Evolutionary conservation across 345 rosid species (phyloP), one percentile per base, ranked within the genome.

Genomic region (Aethionema arabicum): DNA sequence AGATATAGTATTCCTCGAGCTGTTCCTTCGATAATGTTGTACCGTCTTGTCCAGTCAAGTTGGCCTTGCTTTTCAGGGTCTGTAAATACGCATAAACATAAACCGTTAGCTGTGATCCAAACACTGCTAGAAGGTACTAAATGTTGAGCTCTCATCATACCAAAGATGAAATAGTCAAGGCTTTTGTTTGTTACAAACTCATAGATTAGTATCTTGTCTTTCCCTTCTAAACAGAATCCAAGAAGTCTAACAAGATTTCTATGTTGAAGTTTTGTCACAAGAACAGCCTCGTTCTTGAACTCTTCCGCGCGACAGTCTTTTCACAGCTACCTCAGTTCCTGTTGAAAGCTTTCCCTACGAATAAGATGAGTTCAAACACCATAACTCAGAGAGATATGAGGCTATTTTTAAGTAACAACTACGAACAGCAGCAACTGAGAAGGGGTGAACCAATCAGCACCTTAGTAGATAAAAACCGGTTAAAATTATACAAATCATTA

Each of bases 11-110:
- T 50, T 5, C 81, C 83, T 11, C 81, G 62, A 30, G 83, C 83
- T 45, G 71, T 66, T 16, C 83, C 79, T 16, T 45, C 39, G 6
- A 78, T 76, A 1, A 78, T 78, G 0, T 66, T 71, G 27, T 46
- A 65, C 4, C 82, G 64, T 52, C n/a, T 69, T 14, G 41, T 11
- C 91, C 91, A 85, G 49, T 76, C 70, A 58, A 83, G 44, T 8
- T 44, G 32, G 11, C 72, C 31, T 45, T 59, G 67, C 45, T 59
- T 72, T 11, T 8, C 55, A 0, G 47, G 33, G 36, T 77, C 85
- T 82, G 53, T 14, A 10, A 9, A 58, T 35, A 35, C 27, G 5
- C 16, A 7, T 36, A 1, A 50, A 35, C 9, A 40, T 32, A 4
- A 12, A 12, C 0, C 8, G 29, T 3, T 1, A 56, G 1, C 62